Conservation (phyloP, 805 yeast genomes). For the Metschnikowia continentalis region DNA sequence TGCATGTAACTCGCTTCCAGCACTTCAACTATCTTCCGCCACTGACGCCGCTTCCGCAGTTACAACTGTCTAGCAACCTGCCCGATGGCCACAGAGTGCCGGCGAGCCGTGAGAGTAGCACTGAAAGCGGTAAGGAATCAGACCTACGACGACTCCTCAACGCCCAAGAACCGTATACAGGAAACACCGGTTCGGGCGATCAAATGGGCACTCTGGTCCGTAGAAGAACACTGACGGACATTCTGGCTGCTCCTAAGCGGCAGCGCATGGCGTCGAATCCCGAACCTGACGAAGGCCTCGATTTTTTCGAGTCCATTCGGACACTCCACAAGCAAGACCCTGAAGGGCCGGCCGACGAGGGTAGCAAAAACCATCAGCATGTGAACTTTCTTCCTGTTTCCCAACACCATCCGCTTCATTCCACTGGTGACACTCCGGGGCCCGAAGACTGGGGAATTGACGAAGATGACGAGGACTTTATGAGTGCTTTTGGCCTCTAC, state of each 20-base stretch:
- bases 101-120: not conserved
- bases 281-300: conserved; percentile 56
- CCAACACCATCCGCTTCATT: conserved; percentile 47
- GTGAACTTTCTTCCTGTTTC: conserved; percentile 37
- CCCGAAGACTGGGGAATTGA: conserved; percentile 19
- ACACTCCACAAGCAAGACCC: conserved; percentile 27
- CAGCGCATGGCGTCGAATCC: not conserved
- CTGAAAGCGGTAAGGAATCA: conserved; percentile 27
- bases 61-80: conserved; percentile 54
- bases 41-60: conserved; percentile 62
- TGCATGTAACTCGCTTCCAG: conserved; percentile 29
- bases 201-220: not conserved
- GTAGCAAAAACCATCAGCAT: no score
- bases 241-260: conserved; percentile 5
- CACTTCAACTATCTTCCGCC: conserved; percentile 78
- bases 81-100: conserved; percentile 23
- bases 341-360: not conserved
- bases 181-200: not conserved
- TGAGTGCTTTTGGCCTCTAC: conserved; percentile 36
- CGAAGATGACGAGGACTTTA: conserved; percentile 33
- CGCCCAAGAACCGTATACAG: conserved; percentile 12
- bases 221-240: conserved; percentile 12
- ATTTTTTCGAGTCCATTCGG: conserved; percentile 69
- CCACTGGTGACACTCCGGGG: conserved; percentile 18
- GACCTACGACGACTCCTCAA: conserved; percentile 46